These are phyloP conservation scores for Phaeoacremonium minimum DNA, from an alignment of 2,329 filamentous ascomycete species.

Conservation along the genomic window DNA sequence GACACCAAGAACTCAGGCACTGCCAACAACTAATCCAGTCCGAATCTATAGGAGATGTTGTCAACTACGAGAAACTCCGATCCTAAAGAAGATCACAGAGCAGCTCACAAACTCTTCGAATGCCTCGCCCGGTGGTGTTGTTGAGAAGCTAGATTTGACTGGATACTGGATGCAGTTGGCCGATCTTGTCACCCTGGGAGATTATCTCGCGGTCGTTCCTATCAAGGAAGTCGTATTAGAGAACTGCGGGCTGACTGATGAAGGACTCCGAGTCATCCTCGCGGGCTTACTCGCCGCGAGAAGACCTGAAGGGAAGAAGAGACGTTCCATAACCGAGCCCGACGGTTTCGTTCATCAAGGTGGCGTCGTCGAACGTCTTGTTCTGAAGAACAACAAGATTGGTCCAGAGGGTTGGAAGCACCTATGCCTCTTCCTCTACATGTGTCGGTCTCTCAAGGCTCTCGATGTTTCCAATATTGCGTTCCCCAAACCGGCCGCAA, in stretches of 20 bases:
- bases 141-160: slow-evolving; percentile 78
- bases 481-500: slow-evolving; percentile 51
- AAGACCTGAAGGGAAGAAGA: slow-evolving; percentile 52
- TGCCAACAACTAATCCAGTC: slow-evolving; percentile 84
- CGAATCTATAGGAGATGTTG: slow-evolving; percentile 93
- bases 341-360: slow-evolving; percentile 44
- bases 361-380: slow-evolving; percentile 80
- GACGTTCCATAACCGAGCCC: slow-evolving; percentile 33
- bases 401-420: slow-evolving; percentile 87
- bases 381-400: slow-evolving; percentile 89
- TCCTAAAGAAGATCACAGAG: slow-evolving; percentile 86
- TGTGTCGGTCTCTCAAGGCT: slow-evolving; percentile 80
- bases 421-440: slow-evolving; percentile 82
- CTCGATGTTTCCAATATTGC: slow-evolving; percentile 83
- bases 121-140: slow-evolving; percentile 64
- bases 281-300: slow-evolving; percentile 81
- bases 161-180: slow-evolving; percentile 79
- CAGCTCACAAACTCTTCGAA: slow-evolving; percentile 74
- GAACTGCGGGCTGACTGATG: slow-evolving; percentile 81
- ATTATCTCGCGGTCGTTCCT: slow-evolving; percentile 91
- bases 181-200: slow-evolving; percentile 82
- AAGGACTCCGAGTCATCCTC: slow-evolving; percentile 80
- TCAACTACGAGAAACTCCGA: slow-evolving; percentile 86
- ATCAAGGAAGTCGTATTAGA: slow-evolving; percentile 83
- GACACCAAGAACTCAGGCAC: slow-evolving; percentile 51